Base-by-base conservation (phyloP, 1,284 basidiomycete species). In the Irpex sp. region DNA sequence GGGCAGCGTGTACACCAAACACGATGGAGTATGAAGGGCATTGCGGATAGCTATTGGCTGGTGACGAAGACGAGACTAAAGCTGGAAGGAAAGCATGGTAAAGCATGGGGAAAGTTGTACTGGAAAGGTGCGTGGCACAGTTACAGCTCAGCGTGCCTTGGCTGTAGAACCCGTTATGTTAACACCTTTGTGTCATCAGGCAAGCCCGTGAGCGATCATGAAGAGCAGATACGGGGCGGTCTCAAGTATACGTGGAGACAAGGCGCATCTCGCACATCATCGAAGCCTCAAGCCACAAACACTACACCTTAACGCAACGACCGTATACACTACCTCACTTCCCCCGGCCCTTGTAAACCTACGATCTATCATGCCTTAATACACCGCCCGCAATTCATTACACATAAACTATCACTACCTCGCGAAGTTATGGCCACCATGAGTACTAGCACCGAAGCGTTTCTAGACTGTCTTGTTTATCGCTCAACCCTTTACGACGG, bases 61-160 rank as follows among this genome's bases (percentile, higher is more conserved):
- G 81, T 94, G 54, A 91, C 89, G 5, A 78, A 82, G 68, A 82
- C 88, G 31, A 77, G 78, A 63, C 82, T 93, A 68, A 91, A 92
- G 74, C 77, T 78, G 49, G 85, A 87, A 67, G 89, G 90, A n/a
- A 79, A 74, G 36, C 86, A 90, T 67, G 92, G 90, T 2, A 90
- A 88, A 70, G 91, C 84, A 9, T 93, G 89, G 89, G 92, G 92
- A 4, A 79, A 80, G 63, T 74, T 92, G 9, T 81, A 85, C 61
- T 94, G 92, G 91, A 85, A 81, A 79, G 90, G 92, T 92, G 53
- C 61, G 88, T 75, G 31, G 15, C 53, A 33, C 31, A 33, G 31
- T 33, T 33, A 33, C 31, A 33, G 31, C 53, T 13, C 13, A 15
- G 31, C 11, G 7, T n/a, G n/a, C 19, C 0, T 55, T 53, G 39